Percentiles rank a stretch among this genome's conserved stretches.
These are phyloP conservation scores for Fraxinus anomala DNA, from an alignment of 257 asterid species.

Conservation along the genomic window DNA sequence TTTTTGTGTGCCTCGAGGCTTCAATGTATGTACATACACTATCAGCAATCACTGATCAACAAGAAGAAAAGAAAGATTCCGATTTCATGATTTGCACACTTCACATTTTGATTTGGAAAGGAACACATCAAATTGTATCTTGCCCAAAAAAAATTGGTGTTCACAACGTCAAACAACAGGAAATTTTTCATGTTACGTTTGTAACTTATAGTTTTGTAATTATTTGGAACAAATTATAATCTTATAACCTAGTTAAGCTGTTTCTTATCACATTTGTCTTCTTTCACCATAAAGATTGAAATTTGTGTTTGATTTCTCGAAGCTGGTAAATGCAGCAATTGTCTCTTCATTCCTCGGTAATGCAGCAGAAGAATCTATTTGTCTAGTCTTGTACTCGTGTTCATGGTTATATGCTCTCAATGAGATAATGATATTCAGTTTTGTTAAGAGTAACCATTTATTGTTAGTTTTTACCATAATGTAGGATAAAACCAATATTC, in stretches of 20 bases:
- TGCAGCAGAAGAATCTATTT: constrained; percentile 16
- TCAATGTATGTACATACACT: constrained; percentile 27
- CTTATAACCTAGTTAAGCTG: neutral
- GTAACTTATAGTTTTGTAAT: constrained; percentile 27
- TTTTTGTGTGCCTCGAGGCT: constrained; percentile 28
- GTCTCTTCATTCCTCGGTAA: constrained; percentile 32
- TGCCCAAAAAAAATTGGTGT: constrained; percentile 3
- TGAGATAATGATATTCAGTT: neutral
- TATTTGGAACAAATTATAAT: constrained; percentile 20
- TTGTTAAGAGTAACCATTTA: too few species aligned
- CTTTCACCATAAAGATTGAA: constrained; percentile 27
- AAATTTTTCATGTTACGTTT: constrained; percentile 13
- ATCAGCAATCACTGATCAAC: constrained; percentile 25
- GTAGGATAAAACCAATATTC: too few species aligned
- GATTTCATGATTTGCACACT: constrained; percentile 21
- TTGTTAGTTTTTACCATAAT: too few species aligned
- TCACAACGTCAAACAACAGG: constrained; percentile 23
- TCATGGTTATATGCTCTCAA: too few species aligned
- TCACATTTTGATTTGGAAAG: constrained; percentile 20
- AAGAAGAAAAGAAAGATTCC: constrained; percentile 24
- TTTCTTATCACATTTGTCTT: constrained; percentile 26
- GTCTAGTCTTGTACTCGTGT: neutral
- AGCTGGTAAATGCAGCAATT: constrained; percentile 32
- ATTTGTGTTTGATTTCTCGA: constrained; percentile 35
- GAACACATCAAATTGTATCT: neutral